Evolutionary conservation across 2,329 filamentous ascomycete species (phyloP), one percentile per base, ranked within the genome.

Genomic region (Xylariaceae sp.): DNA sequence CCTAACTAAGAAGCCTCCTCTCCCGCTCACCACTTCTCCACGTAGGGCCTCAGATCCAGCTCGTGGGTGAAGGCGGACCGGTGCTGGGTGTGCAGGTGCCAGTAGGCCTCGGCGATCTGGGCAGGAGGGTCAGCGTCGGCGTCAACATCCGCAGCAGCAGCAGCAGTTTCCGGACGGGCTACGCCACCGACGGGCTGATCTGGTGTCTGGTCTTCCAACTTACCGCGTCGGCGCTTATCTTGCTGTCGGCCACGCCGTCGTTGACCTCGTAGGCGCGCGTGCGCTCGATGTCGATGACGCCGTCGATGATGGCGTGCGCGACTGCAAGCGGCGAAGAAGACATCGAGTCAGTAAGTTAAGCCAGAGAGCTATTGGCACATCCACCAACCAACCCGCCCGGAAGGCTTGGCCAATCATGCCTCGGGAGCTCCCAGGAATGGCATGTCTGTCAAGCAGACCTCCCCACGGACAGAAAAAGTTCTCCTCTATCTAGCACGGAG

Each of bases 51-150:
- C 19, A 83, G 62, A 58, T 86, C 82, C 43, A 86, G 59, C 60
- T 86, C 80, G 55, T 80, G 80, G 0, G 80, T 83, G 51, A 83
- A 86, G 2, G 75, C 74, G 5, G 78, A 80, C 47, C 70, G 68
- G 8, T 78, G 79, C 60, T 88, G 82, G 1, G 75, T 79, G 51
- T 87, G 82, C 45, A 87, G 50, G 55, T 75, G 65, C 80, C 81
- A 87, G 52, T 88, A 87, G 12, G 76, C 70, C 49, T 86, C 80
- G 23, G 83, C 82, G 63, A 87, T 87, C 72, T 83, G n/a, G n/a
- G n/a, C n/a, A n/a, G n/a, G n/a, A n/a, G n/a, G n/a, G n/a, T n/a
- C n/a, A n/a, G n/a, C n/a, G n/a, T n/a, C n/a, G n/a, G n/a, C n/a
- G n/a, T n/a, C n/a, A n/a, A 10, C 19, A 10, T 19, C 21, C 22